These are phyloP conservation scores for Amanita thiersii DNA, from an alignment of 768 basidiomycete species.

Conservation along the genomic window DNA sequence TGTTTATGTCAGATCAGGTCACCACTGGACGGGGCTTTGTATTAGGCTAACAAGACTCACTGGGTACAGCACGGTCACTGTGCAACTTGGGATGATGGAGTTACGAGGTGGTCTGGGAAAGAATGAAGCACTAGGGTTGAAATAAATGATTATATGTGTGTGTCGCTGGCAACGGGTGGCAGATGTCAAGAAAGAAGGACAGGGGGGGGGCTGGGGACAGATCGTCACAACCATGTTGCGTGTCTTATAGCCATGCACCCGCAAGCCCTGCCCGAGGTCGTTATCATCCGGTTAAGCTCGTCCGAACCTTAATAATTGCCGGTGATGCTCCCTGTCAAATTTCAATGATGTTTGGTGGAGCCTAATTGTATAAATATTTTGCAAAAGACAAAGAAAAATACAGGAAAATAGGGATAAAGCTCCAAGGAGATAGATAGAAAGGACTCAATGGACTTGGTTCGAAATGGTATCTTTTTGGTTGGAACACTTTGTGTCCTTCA, in stretches of 20 bases:
- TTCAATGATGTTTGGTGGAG: too few relatives aligned
- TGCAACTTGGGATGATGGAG: neutral
- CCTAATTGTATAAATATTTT: too few relatives aligned
- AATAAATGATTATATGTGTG: neutral
- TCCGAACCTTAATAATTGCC: too few relatives aligned
- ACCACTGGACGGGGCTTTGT: conserved; percentile 1
- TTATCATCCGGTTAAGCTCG: too few relatives aligned
- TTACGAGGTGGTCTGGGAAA: conserved; percentile 7
- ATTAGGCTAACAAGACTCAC: neutral
- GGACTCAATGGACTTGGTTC: too few relatives aligned
- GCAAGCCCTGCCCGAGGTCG: too few relatives aligned
- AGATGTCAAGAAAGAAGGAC: neutral
- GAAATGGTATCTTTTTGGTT: too few relatives aligned
- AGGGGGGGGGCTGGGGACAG: neutral
- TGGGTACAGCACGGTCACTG: neutral
- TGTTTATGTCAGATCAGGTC: conserved; percentile 6
- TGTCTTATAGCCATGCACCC: conserved; percentile 29
- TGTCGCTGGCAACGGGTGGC: neutral
- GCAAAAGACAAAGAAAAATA: too few relatives aligned
- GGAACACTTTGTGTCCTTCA: too few relatives aligned
- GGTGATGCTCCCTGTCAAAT: too few relatives aligned
- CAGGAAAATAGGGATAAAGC: too few relatives aligned
- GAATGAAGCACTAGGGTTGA: neutral
- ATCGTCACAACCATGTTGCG: neutral
- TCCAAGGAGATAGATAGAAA: too few relatives aligned